A percentile compares a stretch with the other conserved stretches of the same genome.
Evolutionary conservation across 2,329 filamentous ascomycete species (phyloP).

Genomic region (Ceratocystis albifundus): DNA sequence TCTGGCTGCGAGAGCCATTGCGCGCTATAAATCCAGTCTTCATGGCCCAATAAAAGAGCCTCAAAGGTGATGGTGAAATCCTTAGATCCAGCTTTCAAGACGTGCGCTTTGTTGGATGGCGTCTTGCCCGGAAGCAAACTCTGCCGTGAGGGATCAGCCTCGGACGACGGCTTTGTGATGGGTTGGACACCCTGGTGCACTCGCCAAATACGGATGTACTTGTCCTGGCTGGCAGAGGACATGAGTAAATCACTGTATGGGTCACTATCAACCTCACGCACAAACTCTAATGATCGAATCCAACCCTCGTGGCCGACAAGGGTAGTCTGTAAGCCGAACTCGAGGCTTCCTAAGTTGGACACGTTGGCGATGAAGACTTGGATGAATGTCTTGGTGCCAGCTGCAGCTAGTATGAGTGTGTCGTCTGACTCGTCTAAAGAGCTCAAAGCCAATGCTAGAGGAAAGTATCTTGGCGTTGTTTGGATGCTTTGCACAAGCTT

Average conservation of each 20-base stretch:
- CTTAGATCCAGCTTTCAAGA: conserved; percentile 48
- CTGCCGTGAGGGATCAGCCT: conserved; percentile 46
- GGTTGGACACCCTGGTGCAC: conserved; percentile 59
- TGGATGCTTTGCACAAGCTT: conserved; percentile 58
- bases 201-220: conserved; percentile 90
- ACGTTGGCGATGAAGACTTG: conserved; percentile 60
- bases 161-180: conserved; percentile 41
- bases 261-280: conserved; percentile 35
- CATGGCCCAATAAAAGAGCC: conserved; percentile 82
- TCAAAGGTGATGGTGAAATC: conserved; percentile 84
- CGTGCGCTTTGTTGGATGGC: conserved; percentile 80
- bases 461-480: conserved; percentile 69
- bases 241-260: conserved; percentile 58
- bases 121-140: conserved; percentile 55
- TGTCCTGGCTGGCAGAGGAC: conserved; percentile 92
- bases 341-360: conserved; percentile 28
- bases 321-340: conserved; percentile 63
- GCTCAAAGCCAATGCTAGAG: conserved; percentile 61
- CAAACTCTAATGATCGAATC: conserved; percentile 77
- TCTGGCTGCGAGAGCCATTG: conserved; percentile 48
- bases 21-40: conserved; percentile 95
- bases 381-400: conserved; percentile 70
- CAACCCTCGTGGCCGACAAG: conserved; percentile 87
- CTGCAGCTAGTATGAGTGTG: conserved; percentile 62
- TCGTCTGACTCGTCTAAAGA: conserved; percentile 42